Evolutionary conservation across 1,284 basidiomycete genomes (phyloP), one percentile per base, ranked within the genome.

Genomic region (Tylopilus orsonianus): DNA sequence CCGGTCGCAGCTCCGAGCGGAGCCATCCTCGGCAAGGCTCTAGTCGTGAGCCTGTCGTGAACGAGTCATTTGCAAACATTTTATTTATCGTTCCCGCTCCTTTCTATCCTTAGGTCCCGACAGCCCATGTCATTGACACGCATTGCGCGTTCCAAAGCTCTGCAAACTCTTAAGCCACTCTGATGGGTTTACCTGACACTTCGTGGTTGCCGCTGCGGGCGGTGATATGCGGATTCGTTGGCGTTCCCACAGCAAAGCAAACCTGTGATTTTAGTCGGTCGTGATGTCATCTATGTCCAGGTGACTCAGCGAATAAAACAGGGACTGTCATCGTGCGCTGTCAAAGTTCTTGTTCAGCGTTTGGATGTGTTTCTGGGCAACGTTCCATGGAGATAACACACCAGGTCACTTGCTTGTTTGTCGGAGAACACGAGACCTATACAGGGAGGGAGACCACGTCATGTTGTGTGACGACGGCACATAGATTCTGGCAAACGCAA

Each of bases 121-220:
- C 14, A 2, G 19, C 38, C n/a, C 10, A 22, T n/a, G 13, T 16
- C 9, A n/a, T 29, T 27, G 22, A 24, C 40, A 2, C 18, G n/a
- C 22, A 9, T 18, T 16, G 13, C 14, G 8, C 30, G 41, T 16
- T 8, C 29, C 12, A 33, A 57, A 54, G 51, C 39, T 32, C 30
- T 44, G 29, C 27, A 26, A 22, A 14, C 27, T n/a, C n/a, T n/a
- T n/a, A 19, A 48, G 33, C 16, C 23, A 3, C 16, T 20, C 34
- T 5, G 39, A 32, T 12, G 20, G 30, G 10, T 19, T 9, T 12
- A 5, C 5, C 5, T 35, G 18, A 2, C 13, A 10, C 10, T 20
- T 18, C 36, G 23, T 27, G 46, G 52, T 51, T 50, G 23, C 27
- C 26, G 44, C 44, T 23, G 36, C 13, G 33, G 14, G 20, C 8